These are phyloP conservation scores for Phyllostachys edulis DNA, from an alignment of 176 grass and related monocot genomes.

Conservation along the genomic window DNA sequence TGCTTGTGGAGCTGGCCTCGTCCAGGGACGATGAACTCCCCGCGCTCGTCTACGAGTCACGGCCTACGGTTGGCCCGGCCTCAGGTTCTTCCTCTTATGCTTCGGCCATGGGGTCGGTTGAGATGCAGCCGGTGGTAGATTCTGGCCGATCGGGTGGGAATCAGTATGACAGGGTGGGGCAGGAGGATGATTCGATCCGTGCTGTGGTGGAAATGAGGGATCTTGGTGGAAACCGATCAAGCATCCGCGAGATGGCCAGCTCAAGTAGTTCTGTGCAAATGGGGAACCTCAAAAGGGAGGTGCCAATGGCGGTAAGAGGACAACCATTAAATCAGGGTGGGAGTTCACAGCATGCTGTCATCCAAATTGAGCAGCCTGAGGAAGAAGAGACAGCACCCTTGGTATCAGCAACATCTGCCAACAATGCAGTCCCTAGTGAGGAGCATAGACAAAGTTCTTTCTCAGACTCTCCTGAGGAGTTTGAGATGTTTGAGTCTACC, in stretches of 20 bases:
- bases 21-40: constrained; percentile 91
- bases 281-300: constrained; percentile 18
- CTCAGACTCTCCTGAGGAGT: constrained; percentile 34
- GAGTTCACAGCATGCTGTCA: constrained; percentile 48
- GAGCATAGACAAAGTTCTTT: constrained; percentile 27
- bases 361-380: constrained; percentile 37
- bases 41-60: constrained; percentile 84
- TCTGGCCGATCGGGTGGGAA: not conserved
- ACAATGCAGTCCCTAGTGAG: constrained; percentile 6
- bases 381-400: constrained; percentile 59
- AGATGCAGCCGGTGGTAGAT: constrained; percentile 53
- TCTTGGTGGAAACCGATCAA: constrained; percentile 14
- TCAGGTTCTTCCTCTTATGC: constrained; percentile 44
- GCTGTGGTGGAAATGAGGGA: constrained; percentile 51
- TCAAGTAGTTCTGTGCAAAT: constrained; percentile 25
- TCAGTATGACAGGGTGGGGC: constrained; percentile 32
- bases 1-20: constrained; percentile 91
- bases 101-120: constrained; percentile 54
- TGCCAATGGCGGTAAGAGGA: not conserved
- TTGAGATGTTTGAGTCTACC: constrained; percentile 70
- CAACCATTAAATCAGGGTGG: constrained; percentile 29
- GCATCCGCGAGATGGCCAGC: not conserved
- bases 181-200: constrained; percentile 27
- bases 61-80: constrained; percentile 46
- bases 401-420: constrained; percentile 37